These are phyloP conservation scores for Aspergillus melleus DNA, from an alignment of 2,329 filamentous ascomycete genomes.

Conservation along the genomic window DNA sequence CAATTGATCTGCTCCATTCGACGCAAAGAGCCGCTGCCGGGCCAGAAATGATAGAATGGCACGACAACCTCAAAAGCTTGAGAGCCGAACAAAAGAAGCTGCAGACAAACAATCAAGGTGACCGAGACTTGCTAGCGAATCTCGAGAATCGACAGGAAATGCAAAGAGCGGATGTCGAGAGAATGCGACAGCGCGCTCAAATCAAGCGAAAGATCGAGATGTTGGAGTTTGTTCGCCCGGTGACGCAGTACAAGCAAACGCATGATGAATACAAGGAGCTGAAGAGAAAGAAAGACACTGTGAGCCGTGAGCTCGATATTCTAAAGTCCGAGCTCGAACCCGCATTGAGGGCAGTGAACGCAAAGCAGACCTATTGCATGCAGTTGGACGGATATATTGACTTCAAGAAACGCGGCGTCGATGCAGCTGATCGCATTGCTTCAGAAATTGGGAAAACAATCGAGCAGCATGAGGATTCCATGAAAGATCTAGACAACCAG, in stretches of 20 bases:
- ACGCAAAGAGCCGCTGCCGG: conserved; percentile 88
- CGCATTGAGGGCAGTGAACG: conserved; percentile 65
- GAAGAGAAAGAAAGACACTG: conserved; percentile 57
- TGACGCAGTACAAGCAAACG: conserved; percentile 64
- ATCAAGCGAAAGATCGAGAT: conserved; percentile 65
- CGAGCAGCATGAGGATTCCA: conserved; percentile 38
- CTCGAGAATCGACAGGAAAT: conserved; percentile 72
- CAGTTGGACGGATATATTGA: conserved; percentile 58
- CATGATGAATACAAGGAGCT: conserved; percentile 51
- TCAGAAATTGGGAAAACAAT: conserved; percentile 43
- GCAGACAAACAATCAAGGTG: conserved; percentile 57
- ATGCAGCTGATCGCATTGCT: conserved; percentile 53
- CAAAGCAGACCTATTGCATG: conserved; percentile 65
- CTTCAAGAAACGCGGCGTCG: conserved; percentile 56
- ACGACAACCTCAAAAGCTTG: conserved; percentile 70
- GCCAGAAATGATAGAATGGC: conserved; percentile 75
- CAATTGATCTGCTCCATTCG: conserved; percentile 77
- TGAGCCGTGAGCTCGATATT: conserved; percentile 57
- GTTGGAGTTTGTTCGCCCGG: conserved; percentile 64
- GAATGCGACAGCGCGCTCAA: conserved; percentile 71
- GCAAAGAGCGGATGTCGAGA: conserved; percentile 79
- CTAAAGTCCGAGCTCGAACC: conserved; percentile 67
- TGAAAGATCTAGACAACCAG: conserved; percentile 39
- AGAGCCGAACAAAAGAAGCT: conserved; percentile 68
- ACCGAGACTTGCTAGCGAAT: conserved; percentile 63